Conservation (phyloP, 2,329 filamentous ascomycete species). For the Apiospora aurea region DNA sequence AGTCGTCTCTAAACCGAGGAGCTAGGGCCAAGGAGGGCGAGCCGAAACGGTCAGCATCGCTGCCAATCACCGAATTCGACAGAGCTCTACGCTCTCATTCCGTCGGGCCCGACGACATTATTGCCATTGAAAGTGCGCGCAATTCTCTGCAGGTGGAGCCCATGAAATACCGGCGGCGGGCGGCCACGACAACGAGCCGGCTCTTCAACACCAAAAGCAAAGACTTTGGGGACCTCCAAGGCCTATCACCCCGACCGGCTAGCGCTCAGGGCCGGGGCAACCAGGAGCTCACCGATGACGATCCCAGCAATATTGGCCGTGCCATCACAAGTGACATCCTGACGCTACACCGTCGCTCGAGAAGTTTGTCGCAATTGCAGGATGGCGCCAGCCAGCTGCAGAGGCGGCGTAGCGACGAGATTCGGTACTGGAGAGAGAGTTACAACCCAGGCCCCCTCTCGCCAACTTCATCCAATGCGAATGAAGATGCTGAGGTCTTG, state of each 20-base stretch:
- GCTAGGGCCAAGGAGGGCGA: conserved; percentile 44
- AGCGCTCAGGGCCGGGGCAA: conserved; percentile 62
- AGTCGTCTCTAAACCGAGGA: conserved; percentile 44
- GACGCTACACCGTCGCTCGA: conserved; percentile 60
- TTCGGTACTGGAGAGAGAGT: conserved; percentile 69
- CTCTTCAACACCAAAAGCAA: conserved; percentile 47
- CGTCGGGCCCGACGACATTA: conserved; percentile 61
- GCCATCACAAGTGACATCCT: conserved; percentile 65
- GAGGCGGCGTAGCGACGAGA: conserved; percentile 67
- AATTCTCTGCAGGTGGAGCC: conserved; percentile 59
- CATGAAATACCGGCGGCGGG: conserved; percentile 46
- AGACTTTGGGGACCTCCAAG: conserved; percentile 55
- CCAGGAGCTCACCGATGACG: conserved; percentile 45
- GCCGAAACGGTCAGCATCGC: conserved; percentile 62
- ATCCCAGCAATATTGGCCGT: conserved; percentile 65
- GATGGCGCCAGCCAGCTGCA: conserved; percentile 41
- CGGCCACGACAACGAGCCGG: conserved; percentile 51
- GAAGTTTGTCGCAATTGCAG: conserved; percentile 64
- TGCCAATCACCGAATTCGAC: conserved; percentile 67
- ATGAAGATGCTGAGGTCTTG: conserved; percentile 38
- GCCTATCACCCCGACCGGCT: conserved; percentile 67
- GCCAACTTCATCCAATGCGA: conserved; percentile 55
- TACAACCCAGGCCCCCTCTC: conserved; percentile 60
- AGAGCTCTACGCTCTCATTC: conserved; percentile 68
- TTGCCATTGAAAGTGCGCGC: conserved; percentile 59